Conservation (phyloP, 345 rosid species). For the Lumnitzera littorea region DNA sequence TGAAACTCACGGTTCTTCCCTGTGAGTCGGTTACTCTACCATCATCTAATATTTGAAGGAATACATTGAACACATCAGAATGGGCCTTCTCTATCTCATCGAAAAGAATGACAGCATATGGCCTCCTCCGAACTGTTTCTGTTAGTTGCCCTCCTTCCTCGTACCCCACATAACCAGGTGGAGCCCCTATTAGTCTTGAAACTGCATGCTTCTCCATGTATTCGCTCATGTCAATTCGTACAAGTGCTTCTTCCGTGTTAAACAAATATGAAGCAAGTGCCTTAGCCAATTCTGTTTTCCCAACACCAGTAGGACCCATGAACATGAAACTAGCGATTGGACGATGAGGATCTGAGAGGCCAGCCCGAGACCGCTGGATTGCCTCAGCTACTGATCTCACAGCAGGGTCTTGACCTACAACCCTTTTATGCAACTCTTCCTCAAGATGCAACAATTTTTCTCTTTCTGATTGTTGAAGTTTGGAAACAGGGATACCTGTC, state of each 20-base stretch:
- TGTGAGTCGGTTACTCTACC: slow-evolving; percentile 98
- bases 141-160: slow-evolving; percentile 99
- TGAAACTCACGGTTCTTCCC: slow-evolving; percentile 91
- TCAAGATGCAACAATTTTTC: slow-evolving; percentile 84
- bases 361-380: slow-evolving; percentile 95
- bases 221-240: slow-evolving; percentile 97
- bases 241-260: slow-evolving; percentile 95
- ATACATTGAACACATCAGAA: slow-evolving; percentile 82
- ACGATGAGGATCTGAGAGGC: slow-evolving; percentile 92
- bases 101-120: slow-evolving; percentile 89
- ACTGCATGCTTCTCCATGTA: slow-evolving; percentile 99
- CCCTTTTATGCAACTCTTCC: slow-evolving; percentile 87
- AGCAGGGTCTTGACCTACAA: slow-evolving; percentile 95
- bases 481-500: slow-evolving; percentile 97
- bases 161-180: slow-evolving; percentile 96
- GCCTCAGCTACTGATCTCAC: slow-evolving; percentile 94
- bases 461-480: slow-evolving; percentile 92
- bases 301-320: slow-evolving; percentile 99
- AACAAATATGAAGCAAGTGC: slow-evolving; percentile 87
- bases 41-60: slow-evolving; percentile 95
- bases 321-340: slow-evolving; percentile 99
- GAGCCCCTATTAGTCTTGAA: slow-evolving; percentile 95
- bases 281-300: slow-evolving; percentile 95
- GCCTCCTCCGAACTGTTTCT: slow-evolving; percentile 87
- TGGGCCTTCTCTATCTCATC: slow-evolving; percentile 99